A percentile compares a stretch with the other conserved stretches of the same genome.
phyloP scores from a whole-genome alignment of 768 basidiomycete genomes.

The Pleurotus cornucopiae region DNA sequence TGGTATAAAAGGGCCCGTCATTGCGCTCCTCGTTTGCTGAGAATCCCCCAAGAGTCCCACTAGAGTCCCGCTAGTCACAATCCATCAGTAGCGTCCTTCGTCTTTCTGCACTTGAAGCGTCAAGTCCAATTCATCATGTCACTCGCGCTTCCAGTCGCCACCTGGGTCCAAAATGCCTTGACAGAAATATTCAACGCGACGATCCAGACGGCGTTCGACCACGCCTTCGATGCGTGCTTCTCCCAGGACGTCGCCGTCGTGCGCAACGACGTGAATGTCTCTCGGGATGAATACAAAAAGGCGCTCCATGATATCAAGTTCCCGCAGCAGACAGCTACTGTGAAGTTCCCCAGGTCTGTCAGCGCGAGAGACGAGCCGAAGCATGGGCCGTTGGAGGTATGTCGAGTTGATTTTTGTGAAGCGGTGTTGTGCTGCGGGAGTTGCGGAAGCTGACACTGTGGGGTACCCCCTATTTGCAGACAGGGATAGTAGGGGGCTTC shows the following conservation, averaged over 20 bases:
- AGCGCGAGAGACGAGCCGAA: slow-evolving; percentile 13
- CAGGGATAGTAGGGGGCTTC: slow-evolving; percentile 15
- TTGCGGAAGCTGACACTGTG: background rate
- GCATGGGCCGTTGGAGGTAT: slow-evolving; percentile 6
- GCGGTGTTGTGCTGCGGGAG: too few species aligned
- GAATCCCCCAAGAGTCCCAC: background rate
- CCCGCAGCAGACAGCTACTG: slow-evolving; percentile 19
- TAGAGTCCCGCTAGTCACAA: slow-evolving; percentile 10
- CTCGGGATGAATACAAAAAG: slow-evolving; percentile 36
- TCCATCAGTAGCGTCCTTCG: background rate
- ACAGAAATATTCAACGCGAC: slow-evolving; percentile 32
- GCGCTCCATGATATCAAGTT: slow-evolving; percentile 22
- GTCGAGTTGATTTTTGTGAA: background rate
- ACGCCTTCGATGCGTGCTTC: slow-evolving; percentile 37
- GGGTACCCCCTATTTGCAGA: slow-evolving; percentile 4
- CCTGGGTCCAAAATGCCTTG: slow-evolving; percentile 33
- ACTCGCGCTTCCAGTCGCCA: slow-evolving; percentile 26
- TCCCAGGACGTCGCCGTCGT: slow-evolving; percentile 26
- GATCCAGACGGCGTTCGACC: slow-evolving; percentile 26
- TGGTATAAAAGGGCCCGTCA: background rate
- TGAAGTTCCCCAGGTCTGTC: slow-evolving; percentile 22
- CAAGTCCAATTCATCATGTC: background rate
- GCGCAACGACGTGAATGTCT: slow-evolving; percentile 32
- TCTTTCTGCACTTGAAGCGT: too few species aligned
- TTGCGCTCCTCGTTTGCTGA: background rate